Percentiles rank a stretch among this genome's conserved stretches.
phyloP scores from a whole-genome alignment of 1,139 yeast species.

The Saccharomyces uvarum region DNA sequence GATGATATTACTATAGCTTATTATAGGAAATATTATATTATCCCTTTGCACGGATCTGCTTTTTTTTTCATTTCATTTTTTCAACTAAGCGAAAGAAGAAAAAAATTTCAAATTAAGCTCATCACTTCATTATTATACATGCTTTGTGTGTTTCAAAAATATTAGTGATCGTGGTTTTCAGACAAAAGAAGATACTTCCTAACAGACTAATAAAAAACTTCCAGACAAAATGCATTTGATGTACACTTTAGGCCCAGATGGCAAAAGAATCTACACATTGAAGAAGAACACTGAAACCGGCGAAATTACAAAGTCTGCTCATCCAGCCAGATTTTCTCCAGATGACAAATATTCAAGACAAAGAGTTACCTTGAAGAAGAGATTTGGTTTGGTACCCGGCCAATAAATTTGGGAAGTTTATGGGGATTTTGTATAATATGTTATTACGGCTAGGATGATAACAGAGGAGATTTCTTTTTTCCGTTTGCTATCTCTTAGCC shows the following conservation, averaged over 20 bases:
- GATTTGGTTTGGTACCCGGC: constrained; percentile 83
- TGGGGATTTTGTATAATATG: neutral
- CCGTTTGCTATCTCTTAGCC: neutral
- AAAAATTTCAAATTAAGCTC: neutral
- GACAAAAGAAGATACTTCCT: neutral
- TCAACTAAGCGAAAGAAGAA: neutral
- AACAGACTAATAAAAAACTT: neutral
- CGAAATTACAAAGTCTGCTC: constrained; percentile 96
- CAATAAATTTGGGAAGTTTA: constrained; percentile 40
- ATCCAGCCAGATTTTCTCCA: constrained; percentile 98
- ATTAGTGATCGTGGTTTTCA: neutral
- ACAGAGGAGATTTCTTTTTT: neutral
- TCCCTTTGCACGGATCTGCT: neutral
- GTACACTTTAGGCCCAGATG: constrained; percentile 92
- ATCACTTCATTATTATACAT: neutral
- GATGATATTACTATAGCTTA: neutral
- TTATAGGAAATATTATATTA: neutral
- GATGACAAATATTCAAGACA: constrained; percentile 99
- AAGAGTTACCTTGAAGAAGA: constrained; percentile 95
- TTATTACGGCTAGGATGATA: neutral
- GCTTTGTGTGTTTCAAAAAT: neutral
- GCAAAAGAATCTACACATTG: constrained; percentile 91
- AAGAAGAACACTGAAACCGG: constrained; percentile 74
- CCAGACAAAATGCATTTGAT: constrained; percentile 77
- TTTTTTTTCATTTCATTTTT: neutral